phyloP scores from a whole-genome alignment of 2,329 filamentous ascomycete species.

The Mycosphaerelloides madeirae region DNA sequence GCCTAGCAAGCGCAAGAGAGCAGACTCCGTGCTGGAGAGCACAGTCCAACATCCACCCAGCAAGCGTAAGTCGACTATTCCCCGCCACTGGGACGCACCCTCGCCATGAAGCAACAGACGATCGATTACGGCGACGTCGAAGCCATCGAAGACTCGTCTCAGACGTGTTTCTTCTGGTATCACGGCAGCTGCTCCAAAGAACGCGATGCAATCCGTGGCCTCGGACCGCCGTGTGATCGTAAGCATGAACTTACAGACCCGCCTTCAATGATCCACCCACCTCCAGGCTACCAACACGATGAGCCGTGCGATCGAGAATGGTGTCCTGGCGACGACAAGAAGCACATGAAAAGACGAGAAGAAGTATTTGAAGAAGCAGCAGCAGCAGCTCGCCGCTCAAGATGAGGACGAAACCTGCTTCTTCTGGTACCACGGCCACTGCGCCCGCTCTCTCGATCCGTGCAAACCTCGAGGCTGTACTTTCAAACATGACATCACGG shows the following conservation, averaged over 20 bases:
- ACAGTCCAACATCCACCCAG: neutral
- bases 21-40: neutral
- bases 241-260: constrained; percentile 2
- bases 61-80: no score
- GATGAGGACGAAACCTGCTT: constrained; percentile 14
- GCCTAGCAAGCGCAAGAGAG: neutral
- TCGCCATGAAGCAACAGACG: no score
- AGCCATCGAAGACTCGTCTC: neutral
- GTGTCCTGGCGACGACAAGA: neutral
- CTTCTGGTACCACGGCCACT: constrained; percentile 21
- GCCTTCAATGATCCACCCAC: neutral
- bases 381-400: neutral
- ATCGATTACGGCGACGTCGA: constrained; percentile 4
- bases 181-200: neutral
- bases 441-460: constrained; percentile 7
- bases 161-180: constrained; percentile 10
- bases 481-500: constrained; percentile 11
- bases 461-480: constrained; percentile 5
- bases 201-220: neutral
- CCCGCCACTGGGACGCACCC: no score
- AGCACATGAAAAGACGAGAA: neutral
- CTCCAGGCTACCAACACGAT: neutral
- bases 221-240: neutral
- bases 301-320: neutral
- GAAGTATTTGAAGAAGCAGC: neutral